phyloP scores from a whole-genome alignment of 495 filamentous ascomycete species.

The Penicillium turbatum region DNA sequence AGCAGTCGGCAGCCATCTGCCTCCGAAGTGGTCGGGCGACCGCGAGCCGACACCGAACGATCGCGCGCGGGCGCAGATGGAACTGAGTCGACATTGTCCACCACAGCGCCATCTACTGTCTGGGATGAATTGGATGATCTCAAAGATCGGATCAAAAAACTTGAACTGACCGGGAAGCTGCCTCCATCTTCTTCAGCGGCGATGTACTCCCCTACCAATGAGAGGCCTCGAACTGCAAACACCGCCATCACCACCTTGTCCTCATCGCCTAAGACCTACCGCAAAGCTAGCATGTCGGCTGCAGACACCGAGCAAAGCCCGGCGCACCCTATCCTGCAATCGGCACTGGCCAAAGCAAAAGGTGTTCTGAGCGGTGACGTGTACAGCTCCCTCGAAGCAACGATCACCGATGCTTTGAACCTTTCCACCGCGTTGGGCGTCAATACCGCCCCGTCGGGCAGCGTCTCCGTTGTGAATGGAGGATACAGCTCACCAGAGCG shows the following conservation, averaged over 20 bases:
- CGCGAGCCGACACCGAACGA: constrained; percentile 45
- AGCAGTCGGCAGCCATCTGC: constrained; percentile 46
- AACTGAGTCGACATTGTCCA: constrained; percentile 80
- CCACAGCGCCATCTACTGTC: constrained; percentile 83
- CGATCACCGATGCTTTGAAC: constrained; percentile 73
- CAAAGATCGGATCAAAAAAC: constrained; percentile 84
- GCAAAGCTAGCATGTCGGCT: constrained; percentile 51
- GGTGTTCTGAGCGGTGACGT: constrained; percentile 61
- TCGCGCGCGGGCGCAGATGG: constrained; percentile 50
- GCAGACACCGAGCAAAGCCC: constrained; percentile 41
- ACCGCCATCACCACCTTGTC: constrained; percentile 93
- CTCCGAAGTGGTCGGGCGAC: constrained; percentile 44
- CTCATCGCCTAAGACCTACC: constrained; percentile 69
- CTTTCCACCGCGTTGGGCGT: constrained; percentile 70
- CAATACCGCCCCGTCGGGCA: constrained; percentile 61
- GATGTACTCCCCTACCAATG: constrained; percentile 68
- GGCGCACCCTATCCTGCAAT: constrained; percentile 74
- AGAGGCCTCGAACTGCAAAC: constrained; percentile 83
- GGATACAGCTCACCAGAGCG: constrained; percentile 60
- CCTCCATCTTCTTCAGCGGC: constrained; percentile 75
- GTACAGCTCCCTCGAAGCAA: constrained; percentile 75
- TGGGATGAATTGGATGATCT: constrained; percentile 98
- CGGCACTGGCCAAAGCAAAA: constrained; percentile 75
- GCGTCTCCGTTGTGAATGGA: constrained; percentile 50
- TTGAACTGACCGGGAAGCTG: constrained; percentile 87